These are phyloP conservation scores for Wickerhamiella nectarea DNA, from an alignment of 805 yeast species.

Conservation along the genomic window DNA sequence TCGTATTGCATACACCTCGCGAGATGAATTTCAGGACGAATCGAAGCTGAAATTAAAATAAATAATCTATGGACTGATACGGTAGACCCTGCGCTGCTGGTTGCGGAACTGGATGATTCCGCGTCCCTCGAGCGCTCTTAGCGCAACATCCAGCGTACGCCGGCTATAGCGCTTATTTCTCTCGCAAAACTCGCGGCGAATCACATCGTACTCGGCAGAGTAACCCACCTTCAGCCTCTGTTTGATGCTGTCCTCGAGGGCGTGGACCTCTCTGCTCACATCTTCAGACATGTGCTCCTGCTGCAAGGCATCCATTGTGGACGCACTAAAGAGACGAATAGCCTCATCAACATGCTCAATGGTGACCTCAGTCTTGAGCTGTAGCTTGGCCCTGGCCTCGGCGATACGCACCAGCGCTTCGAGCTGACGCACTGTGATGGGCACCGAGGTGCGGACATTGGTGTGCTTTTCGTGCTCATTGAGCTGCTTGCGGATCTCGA, in stretches of 20 bases:
- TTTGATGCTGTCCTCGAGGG: conserved; percentile 72
- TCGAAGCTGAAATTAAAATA: neutral
- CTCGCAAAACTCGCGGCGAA: conserved; percentile 57
- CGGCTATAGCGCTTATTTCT: conserved; percentile 33
- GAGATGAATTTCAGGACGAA: too few relatives aligned
- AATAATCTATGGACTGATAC: conserved; percentile 48
- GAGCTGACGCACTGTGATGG: conserved; percentile 92
- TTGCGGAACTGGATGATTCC: conserved; percentile 80
- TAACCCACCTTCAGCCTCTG: conserved; percentile 92
- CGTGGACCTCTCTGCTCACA: conserved; percentile 50
- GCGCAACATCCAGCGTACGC: conserved; percentile 54
- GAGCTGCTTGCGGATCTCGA: conserved; percentile 71
- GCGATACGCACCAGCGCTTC: conserved; percentile 95
- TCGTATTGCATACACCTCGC: too few relatives aligned
- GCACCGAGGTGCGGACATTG: conserved; percentile 85
- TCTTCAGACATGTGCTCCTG: conserved; percentile 35
- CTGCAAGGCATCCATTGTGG: conserved; percentile 91
- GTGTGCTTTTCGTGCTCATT: conserved; percentile 68
- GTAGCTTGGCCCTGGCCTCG: conserved; percentile 82
- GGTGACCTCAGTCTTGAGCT: conserved; percentile 67
- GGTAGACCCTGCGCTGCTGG: conserved; percentile 68
- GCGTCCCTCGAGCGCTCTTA: conserved; percentile 55
- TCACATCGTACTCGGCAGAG: conserved; percentile 77
- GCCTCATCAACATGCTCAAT: conserved; percentile 93
- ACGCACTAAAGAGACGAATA: conserved; percentile 82